Evolutionary conservation across 2,329 filamentous ascomycete species (phyloP), one percentile per base, ranked within the genome.

Genomic region (Penicillium sp.): DNA sequence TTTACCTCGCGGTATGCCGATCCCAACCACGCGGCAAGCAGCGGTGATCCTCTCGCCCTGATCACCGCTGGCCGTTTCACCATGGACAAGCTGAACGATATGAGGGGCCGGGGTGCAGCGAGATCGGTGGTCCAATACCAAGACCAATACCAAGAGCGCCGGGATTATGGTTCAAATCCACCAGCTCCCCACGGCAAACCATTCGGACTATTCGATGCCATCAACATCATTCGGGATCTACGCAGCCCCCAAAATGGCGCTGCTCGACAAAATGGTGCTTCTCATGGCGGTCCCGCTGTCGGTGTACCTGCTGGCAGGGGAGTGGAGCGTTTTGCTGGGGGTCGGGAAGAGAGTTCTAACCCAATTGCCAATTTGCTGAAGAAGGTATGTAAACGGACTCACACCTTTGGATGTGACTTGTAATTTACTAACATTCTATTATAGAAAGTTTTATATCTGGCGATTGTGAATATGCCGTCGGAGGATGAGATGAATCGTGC

Each of bases 1-100:
- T 85, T 85, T 64, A 72, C 75, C 0, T 84, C 81, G 4, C 76
- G 82, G 24, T 84, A 81, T 65, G 79, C 80, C 8, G 83, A 87
- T 63, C 84, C 84, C 0, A 83, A 79, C 62, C 80, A 85, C 63
- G 78, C 83, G 0, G 82, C 80, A 35, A 83, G 80, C 65, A 83
- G 77, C 30, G 84, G 84, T 2, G 79, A 78, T 7, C 70, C 84
- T 9, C 67, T 84, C 3, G 75, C 79, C 0, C 68, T 85, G 2
- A 64, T 84, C 1, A 83, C 79, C 0, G 84, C 83, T 1, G 83
- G 83, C 0, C 68, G 72, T 5, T 47, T 82, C 17, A 77, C 71
- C 65, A 72, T 65, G 30, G 61, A 56, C 38, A 61, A 58, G 40
- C 53, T 58, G 35, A 67, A 30, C 10, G 62, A 60, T 53, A 33